Percentiles rank a stretch among this genome's conserved stretches.
Conservation (phyloP, 495 filamentous ascomycete genomes). For the Tuber umbilicatum region DNA sequence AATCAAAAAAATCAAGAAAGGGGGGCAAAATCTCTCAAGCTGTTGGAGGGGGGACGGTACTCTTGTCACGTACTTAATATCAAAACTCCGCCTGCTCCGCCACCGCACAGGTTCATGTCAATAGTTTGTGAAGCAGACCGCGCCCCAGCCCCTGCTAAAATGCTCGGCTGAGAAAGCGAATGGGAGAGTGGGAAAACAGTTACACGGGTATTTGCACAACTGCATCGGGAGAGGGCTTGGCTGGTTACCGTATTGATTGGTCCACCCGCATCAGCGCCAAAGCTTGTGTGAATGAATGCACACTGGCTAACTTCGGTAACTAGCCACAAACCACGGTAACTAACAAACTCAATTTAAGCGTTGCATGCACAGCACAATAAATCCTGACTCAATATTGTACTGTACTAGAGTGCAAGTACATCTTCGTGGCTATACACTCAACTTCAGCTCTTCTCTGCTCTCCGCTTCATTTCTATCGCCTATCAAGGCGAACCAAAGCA, state of each 20-base stretch:
- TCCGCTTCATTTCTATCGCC: not conserved
- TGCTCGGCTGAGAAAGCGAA: not conserved
- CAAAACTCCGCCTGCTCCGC: not conserved
- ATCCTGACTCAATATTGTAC: not conserved
- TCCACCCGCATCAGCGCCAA: not conserved
- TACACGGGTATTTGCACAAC: not conserved
- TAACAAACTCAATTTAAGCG: not conserved
- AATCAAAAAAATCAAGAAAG: not conserved
- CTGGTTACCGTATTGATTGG: not conserved
- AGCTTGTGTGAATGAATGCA: not conserved
- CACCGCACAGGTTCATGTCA: not conserved
- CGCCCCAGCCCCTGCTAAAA: not conserved
- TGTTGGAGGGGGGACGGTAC: not conserved
- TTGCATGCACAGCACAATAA: not conserved
- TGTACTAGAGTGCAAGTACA: no score
- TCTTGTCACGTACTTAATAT: not conserved
- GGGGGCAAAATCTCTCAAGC: not conserved
- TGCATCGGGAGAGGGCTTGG: not conserved
- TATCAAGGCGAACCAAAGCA: not conserved
- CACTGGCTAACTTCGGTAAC: not conserved
- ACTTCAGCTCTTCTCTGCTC: not conserved
- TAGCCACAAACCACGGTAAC: not conserved
- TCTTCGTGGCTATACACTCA: not conserved
- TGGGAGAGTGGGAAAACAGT: not conserved
- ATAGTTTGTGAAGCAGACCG: not conserved